Percentiles rank a stretch among this genome's conserved stretches.
phyloP scores from a whole-genome alignment of 352 stramenopile species.

The Phytophthora constricta region DNA sequence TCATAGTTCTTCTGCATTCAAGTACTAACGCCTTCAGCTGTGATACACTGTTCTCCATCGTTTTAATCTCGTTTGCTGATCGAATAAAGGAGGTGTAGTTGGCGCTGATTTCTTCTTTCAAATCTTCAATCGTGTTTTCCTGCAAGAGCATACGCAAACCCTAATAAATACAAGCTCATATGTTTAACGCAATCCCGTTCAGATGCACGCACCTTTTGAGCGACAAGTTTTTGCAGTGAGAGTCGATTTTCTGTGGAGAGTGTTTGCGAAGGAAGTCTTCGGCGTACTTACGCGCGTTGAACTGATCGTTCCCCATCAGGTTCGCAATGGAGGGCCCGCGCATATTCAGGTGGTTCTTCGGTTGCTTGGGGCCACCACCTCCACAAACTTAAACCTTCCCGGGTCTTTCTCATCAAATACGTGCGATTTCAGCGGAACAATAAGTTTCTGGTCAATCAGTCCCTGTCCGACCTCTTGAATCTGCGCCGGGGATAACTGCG shows the following conservation, averaged over 20 bases:
- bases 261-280: slow-evolving; percentile 84
- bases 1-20: slow-evolving; percentile 77
- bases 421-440: slow-evolving; percentile 80
- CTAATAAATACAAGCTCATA: not conserved
- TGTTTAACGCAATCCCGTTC: slow-evolving; percentile 4
- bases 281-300: slow-evolving; percentile 77
- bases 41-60: slow-evolving; percentile 86
- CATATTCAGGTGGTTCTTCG: slow-evolving; percentile 77
- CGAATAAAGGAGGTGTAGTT: slow-evolving; percentile 87
- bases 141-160: slow-evolving; percentile 20
- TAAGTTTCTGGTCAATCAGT: slow-evolving; percentile 73
- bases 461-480: slow-evolving; percentile 68
- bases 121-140: slow-evolving; percentile 84
- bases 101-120: slow-evolving; percentile 84
- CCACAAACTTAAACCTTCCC: slow-evolving; percentile 69
- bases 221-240: slow-evolving; percentile 78
- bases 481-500: slow-evolving; percentile 41
- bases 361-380: slow-evolving; percentile 53
- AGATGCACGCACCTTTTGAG: slow-evolving; percentile 57
- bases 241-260: slow-evolving; percentile 75
- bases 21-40: slow-evolving; percentile 78
- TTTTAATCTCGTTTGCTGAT: slow-evolving; percentile 76
- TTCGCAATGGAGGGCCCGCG: slow-evolving; percentile 76
- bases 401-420: slow-evolving; percentile 69
- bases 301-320: slow-evolving; percentile 73